Evolutionary conservation across 768 basidiomycete species (phyloP).

Genomic region (Calocybe gangraenosa): DNA sequence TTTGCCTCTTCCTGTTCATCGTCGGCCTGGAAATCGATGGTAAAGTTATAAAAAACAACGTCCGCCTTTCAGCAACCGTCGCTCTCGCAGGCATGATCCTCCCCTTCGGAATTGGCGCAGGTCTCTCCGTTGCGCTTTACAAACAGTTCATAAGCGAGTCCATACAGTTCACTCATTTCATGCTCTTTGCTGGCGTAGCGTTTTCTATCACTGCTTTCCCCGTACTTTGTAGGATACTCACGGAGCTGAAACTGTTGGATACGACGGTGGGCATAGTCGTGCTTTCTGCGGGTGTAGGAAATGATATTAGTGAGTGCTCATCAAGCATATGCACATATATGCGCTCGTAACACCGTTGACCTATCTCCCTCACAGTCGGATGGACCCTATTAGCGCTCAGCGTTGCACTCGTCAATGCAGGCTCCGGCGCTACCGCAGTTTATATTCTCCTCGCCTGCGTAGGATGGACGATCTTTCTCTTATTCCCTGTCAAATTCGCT

Average conservation of each 20-base stretch:
- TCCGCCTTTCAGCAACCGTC: slow-evolving; percentile 60
- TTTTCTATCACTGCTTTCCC: slow-evolving; percentile 88
- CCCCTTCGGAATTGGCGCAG: slow-evolving; percentile 85
- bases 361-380: slow-evolving; percentile 39
- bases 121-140: slow-evolving; percentile 62
- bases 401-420: slow-evolving; percentile 89
- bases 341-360: background rate
- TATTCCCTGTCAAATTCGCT: slow-evolving; percentile 58
- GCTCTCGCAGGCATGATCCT: slow-evolving; percentile 81
- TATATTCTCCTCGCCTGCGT: slow-evolving; percentile 80
- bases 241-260: slow-evolving; percentile 87
- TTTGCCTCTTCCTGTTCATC: slow-evolving; percentile 86
- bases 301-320: slow-evolving; percentile 54
- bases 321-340: slow-evolving; percentile 10
- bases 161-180: slow-evolving; percentile 81
- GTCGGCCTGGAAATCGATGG: slow-evolving; percentile 91
- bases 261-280: slow-evolving; percentile 92
- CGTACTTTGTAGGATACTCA: slow-evolving; percentile 81
- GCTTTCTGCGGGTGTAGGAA: slow-evolving; percentile 87
- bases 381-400: slow-evolving; percentile 89
- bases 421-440: slow-evolving; percentile 76
- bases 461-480: slow-evolving; percentile 75
- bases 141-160: slow-evolving; percentile 61
- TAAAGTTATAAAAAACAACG: slow-evolving; percentile 73
- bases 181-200: slow-evolving; percentile 92